Base-by-base conservation (phyloP, 208 protist species). In the Leptomonas pyrrhocoris region DNA sequence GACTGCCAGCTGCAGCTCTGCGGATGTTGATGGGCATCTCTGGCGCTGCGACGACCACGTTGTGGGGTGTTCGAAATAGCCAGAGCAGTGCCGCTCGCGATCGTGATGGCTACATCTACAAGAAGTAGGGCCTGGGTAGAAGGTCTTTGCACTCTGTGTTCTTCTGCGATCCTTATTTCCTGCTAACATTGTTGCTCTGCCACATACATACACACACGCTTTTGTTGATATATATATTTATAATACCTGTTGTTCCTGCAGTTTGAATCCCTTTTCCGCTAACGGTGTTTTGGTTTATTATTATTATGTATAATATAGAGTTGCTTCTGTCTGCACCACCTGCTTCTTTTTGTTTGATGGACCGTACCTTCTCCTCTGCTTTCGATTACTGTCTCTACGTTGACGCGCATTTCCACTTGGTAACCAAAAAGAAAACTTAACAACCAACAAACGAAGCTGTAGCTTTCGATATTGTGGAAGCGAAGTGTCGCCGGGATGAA, bases 1-100 rank as follows among this genome's bases (percentile, higher is more conserved):
- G 65, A 3, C 55, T 81, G 23, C 74, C 74, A 2, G 79, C 74
- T 16, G 80, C 76, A 13, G 76, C 65, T 40, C 53, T 81, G 62
- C 76, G 70, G 8, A 48, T 82, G 25, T 57, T 82, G 23, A 77
- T 82, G 76, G 75, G 76, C 40, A 16, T 85, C 0, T 85, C 76
- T 0, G 65, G 73, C 13, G 76, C 74, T 7, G 73, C 80, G 34
- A 79, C 80, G 23, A 61, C 73, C 19, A 71, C 60, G 42, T 57
- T 85, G 66, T 71, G 79, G 67, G 74, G 79, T 18, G 73, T 74
- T 43, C 71, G 71, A 11, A 82, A 82, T 53, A 72, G 64, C 55
- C 61, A 73, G 27, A 60, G 30, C 69, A 73, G 72, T 53, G 34
- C 57, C 13, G 27, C 38, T 13, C 72, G 72, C 28, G 62, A 68